These are phyloP conservation scores for Naganishia sp. DNA, from an alignment of 1,284 basidiomycete species.

Conservation along the genomic window DNA sequence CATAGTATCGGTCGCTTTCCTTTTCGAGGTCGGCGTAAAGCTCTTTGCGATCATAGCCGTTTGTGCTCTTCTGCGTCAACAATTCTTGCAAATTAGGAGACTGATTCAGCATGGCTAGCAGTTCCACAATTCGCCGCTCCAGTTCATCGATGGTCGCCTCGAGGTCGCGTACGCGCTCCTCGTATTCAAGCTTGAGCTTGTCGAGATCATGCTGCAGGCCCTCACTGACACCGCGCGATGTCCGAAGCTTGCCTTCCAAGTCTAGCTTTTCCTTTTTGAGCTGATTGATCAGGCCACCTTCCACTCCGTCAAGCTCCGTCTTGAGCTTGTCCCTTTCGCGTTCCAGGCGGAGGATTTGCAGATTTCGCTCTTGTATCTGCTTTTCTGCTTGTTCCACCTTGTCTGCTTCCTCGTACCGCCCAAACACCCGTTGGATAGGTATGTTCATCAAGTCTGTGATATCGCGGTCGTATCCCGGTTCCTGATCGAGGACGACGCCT, in stretches of 20 bases:
- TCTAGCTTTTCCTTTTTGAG: constrained; percentile 27
- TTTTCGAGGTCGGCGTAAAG: constrained; percentile 26
- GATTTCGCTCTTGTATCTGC: constrained; percentile 71
- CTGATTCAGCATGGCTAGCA: constrained; percentile 24
- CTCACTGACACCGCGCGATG: constrained; percentile 20
- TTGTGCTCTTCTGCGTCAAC: constrained; percentile 9
- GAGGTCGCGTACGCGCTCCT: constrained; percentile 19
- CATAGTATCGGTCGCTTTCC: constrained; percentile 20
- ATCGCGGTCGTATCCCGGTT: constrained; percentile 67
- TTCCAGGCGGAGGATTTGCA: constrained; percentile 65
- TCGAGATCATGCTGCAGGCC: constrained; percentile 23
- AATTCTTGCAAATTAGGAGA: constrained; percentile 18
- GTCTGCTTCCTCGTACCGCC: constrained; percentile 89
- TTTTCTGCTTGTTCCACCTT: constrained; percentile 74
- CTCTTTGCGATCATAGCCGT: constrained; percentile 18
- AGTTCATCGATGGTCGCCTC: constrained; percentile 23
- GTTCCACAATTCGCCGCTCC: constrained; percentile 19
- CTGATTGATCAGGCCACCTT: constrained; percentile 29
- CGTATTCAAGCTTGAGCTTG: constrained; percentile 23
- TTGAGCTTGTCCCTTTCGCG: constrained; percentile 62
- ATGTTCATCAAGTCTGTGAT: constrained; percentile 84
- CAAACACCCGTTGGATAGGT: constrained; percentile 84
- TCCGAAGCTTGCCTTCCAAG: constrained; percentile 18
- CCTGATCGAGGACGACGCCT: constrained; percentile 85
- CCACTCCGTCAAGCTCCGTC: constrained; percentile 35